Base-by-base conservation (phyloP, 441 rosid genomes). In the Syzygium malaccense region DNA sequence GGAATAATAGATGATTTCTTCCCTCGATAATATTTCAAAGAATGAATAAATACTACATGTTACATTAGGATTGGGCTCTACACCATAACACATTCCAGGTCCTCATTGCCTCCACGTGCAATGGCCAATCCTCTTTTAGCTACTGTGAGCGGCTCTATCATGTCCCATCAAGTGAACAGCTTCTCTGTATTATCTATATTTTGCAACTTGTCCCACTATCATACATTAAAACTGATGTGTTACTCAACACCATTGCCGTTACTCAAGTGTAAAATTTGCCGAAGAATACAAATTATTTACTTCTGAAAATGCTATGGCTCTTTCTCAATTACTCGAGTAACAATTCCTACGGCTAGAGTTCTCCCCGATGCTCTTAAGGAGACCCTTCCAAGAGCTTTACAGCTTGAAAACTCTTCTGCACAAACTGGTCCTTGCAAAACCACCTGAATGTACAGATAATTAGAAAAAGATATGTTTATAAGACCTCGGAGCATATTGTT, bases 361-460 rank as follows among this genome's bases (percentile, higher is more conserved):
- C 98, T 95, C 48, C 99, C 99, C 48, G 87, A 89, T 55, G 95
- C 92, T 93, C 99, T 93, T 85, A 98, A 92, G 92, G 94, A 97
- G 80, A 93, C 98, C 92, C 99, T 96, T 66, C 99, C 99, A 28
- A 97, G 98, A 88, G 98, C 96, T 93, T 92, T 95, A 90, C 97
- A 92, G 87, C 90, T 97, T 7, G 95, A 93, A 89, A 91, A 98
- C 90, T 95, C 97, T 86, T 93, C 95, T 78, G 93, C 97, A 80
- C 99, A 98, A 80, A 98, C 94, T 37, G 96, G 91, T 87, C 89
- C 95, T 6, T 93, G 91, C 91, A 98, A 91, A 86, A 89, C 87
- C 86, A 97, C 97, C 99, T 97, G 95, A 86, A 90, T 91, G 87
- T 23, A 60, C 41, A 75, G 83, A 75, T 41, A 71, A 75, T 75